Evolutionary conservation across 495 filamentous ascomycete species (phyloP).

Genomic region (Echria macrotheca): DNA sequence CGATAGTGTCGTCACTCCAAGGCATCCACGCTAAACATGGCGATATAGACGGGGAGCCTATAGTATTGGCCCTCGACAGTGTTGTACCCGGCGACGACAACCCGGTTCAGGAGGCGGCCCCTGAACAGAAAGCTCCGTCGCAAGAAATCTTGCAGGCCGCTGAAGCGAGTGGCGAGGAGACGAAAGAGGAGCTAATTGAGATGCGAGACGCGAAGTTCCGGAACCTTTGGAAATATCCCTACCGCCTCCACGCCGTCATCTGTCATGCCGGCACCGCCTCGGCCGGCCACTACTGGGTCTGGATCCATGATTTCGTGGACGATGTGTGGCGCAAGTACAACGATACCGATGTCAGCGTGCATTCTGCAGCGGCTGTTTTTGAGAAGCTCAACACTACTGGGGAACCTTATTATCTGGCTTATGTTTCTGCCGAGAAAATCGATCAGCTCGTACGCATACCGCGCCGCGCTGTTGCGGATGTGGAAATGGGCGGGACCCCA

Average conservation of each 20-base stretch:
- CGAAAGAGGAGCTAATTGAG: conserved; percentile 7
- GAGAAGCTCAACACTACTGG: conserved; percentile 52
- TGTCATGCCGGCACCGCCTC: conserved; percentile 65
- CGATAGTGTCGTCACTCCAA: no score
- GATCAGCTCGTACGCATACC: conserved; percentile 54
- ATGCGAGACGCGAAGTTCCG: conserved; percentile 51
- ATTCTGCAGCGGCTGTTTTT: conserved; percentile 58
- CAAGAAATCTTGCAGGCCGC: not conserved
- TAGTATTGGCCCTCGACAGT: no score
- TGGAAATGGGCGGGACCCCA: no score
- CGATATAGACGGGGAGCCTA: no score
- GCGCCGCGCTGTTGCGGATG: conserved; percentile 12
- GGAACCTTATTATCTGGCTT: conserved; percentile 87
- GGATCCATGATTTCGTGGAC: conserved; percentile 81
- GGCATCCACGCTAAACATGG: no score
- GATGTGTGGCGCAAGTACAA: conserved; percentile 92
- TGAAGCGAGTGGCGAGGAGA: not conserved
- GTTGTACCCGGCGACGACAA: no score
- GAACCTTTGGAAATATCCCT: conserved; percentile 55
- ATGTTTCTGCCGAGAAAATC: conserved; percentile 61
- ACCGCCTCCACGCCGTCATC: conserved; percentile 87
- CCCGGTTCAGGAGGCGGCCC: no score
- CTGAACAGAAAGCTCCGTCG: not conserved
- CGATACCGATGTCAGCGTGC: conserved; percentile 69
- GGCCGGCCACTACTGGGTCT: conserved; percentile 95